These are phyloP conservation scores for Hymenochaete sp. DNA, from an alignment of 1,284 basidiomycete genomes.

Conservation along the genomic window DNA sequence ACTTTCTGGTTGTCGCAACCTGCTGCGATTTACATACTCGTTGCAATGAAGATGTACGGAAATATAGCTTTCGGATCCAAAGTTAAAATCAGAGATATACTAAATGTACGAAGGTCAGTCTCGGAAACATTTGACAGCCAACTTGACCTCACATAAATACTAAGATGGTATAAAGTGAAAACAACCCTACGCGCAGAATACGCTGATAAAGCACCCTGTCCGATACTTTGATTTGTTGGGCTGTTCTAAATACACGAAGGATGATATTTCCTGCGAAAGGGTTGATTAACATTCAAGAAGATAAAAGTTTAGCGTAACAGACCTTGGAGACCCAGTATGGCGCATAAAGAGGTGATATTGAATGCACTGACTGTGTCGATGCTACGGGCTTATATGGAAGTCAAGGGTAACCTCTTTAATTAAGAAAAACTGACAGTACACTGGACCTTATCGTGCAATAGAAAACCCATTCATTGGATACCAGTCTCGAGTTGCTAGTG, in stretches of 20 bases:
- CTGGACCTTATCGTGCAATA: constrained; percentile 16
- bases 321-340: constrained; percentile 13
- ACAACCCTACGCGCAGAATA: constrained; percentile 8
- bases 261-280: constrained; percentile 11
- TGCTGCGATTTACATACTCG: constrained; percentile 8
- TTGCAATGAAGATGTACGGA: constrained; percentile 13
- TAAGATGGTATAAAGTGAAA: constrained; percentile 9
- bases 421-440: constrained; percentile 9
- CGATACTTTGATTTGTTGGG: constrained; percentile 5
- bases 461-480: constrained; percentile 14
- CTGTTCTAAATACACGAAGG: constrained; percentile 5
- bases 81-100: constrained; percentile 10
- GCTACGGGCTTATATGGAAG: neutral
- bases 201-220: constrained; percentile 10
- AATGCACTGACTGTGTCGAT: constrained; percentile 12
- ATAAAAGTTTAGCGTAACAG: neutral
- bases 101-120: neutral
- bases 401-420: neutral
- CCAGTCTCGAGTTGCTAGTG: constrained; percentile 4
- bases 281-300: too few relatives aligned
- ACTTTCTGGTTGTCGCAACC: neutral
- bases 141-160: constrained; percentile 11
- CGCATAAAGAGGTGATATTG: constrained; percentile 5
- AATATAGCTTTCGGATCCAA: constrained; percentile 7
- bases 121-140: too few relatives aligned